phyloP scores from a whole-genome alignment of 2,329 filamentous ascomycete species.

The Venturia pyrina region DNA sequence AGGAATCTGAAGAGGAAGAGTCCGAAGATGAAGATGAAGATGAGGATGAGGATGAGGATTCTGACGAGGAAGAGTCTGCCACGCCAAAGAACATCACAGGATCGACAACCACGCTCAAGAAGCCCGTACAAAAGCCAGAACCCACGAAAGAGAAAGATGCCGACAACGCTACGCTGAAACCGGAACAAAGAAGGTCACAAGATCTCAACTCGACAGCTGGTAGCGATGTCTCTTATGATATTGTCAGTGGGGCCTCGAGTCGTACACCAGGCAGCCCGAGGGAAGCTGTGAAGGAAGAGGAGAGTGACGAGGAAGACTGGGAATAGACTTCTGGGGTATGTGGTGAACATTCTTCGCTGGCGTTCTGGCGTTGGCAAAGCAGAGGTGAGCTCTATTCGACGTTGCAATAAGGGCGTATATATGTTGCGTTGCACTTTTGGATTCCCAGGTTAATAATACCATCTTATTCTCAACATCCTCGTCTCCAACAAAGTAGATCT shows the following conservation, averaged over 20 bases:
- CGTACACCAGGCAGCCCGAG: conserved; percentile 61
- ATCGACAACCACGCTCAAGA: conserved; percentile 14
- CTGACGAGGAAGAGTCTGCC: conserved; percentile 15
- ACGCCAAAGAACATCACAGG: conserved; percentile 15
- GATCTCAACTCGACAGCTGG: conserved; percentile 56
- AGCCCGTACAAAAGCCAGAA: conserved; percentile 19
- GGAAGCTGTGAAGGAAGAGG: conserved; percentile 36
- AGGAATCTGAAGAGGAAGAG: conserved; percentile 60
- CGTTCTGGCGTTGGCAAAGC: background rate
- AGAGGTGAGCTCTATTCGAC: background rate
- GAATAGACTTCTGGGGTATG: conserved; percentile 39
- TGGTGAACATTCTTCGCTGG: background rate
- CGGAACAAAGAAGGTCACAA: conserved; percentile 15
- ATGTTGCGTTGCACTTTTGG: background rate
- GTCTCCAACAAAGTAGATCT: background rate
- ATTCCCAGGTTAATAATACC: background rate
- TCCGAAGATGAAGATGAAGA: conserved; percentile 47
- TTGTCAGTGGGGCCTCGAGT: conserved; percentile 59
- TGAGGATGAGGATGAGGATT: conserved; percentile 39
- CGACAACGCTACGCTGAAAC: conserved; percentile 30
- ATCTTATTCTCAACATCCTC: background rate
- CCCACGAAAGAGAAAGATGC: conserved; percentile 23
- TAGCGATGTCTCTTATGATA: conserved; percentile 92
- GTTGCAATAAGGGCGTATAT: background rate
- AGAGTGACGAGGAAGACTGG: conserved; percentile 63